phyloP scores from a whole-genome alignment of 208 protist genomes.

The Leptomonas seymouri region DNA sequence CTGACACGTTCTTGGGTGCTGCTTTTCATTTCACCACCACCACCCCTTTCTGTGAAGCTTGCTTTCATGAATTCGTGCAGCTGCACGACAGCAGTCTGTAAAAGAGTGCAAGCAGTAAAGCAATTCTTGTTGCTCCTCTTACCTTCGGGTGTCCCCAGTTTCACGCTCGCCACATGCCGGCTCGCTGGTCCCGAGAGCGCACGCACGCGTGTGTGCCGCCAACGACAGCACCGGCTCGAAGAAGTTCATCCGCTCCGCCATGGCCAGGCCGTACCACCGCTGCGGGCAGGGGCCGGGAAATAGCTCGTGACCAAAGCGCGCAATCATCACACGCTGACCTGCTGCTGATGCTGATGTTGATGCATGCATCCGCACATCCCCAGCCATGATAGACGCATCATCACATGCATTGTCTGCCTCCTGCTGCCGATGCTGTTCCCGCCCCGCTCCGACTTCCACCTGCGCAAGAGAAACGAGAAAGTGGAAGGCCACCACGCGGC shows the following conservation, averaged over 20 bases:
- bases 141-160: too few species aligned
- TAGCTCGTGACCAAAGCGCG: slow-evolving; percentile 40
- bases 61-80: too few species aligned
- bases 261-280: slow-evolving; percentile 66
- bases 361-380: background rate
- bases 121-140: background rate
- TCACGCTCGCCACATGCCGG: too few species aligned
- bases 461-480: slow-evolving; percentile 27
- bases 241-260: slow-evolving; percentile 53
- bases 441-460: background rate
- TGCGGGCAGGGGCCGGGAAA: slow-evolving; percentile 54
- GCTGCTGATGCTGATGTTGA: background rate
- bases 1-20: too few species aligned
- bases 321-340: slow-evolving; percentile 16
- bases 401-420: background rate
- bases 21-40: too few species aligned
- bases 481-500: slow-evolving; percentile 23
- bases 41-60: too few species aligned
- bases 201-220: slow-evolving; percentile 26
- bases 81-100: too few species aligned
- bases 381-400: background rate
- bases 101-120: too few species aligned
- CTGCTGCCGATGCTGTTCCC: background rate
- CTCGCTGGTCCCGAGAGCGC: background rate
- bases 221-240: slow-evolving; percentile 44